A percentile compares a stretch with the other conserved stretches of the same genome.
Conservation (phyloP, 2,329 filamentous ascomycete genomes). For the Ustulina deusta region DNA sequence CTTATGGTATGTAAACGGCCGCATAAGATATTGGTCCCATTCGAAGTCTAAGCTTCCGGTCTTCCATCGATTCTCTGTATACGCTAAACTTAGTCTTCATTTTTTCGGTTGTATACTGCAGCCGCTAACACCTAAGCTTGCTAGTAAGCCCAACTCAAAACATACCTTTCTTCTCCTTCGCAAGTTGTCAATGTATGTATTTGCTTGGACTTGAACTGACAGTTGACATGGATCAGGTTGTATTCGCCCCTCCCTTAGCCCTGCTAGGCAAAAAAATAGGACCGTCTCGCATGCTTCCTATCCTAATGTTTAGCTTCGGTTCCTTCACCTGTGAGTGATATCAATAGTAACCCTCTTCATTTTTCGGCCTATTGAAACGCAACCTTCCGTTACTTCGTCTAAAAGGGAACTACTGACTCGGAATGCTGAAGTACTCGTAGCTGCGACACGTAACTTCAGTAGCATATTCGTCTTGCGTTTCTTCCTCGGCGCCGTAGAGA, state of each 20-base stretch:
- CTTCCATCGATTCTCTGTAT: background rate
- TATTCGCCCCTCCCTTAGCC: conserved; percentile 73
- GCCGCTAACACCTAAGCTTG: conserved; percentile 12
- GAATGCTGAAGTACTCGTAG: conserved; percentile 59
- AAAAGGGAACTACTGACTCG: conserved; percentile 70
- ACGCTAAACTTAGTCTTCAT: background rate
- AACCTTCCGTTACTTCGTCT: background rate
- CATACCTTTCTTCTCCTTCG: background rate
- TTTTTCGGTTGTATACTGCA: background rate
- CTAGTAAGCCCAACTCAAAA: conserved; percentile 28
- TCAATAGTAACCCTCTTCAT: background rate
- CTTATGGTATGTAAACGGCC: conserved; percentile 58
- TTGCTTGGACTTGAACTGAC: background rate
- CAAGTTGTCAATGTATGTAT: background rate
- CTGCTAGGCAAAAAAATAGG: conserved; percentile 78
- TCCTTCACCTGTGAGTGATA: conserved; percentile 62
- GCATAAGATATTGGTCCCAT: no score
- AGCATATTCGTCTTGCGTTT: conserved; percentile 76
- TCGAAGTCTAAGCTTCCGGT: no score
- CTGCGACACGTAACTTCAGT: conserved; percentile 68
- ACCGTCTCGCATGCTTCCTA: conserved; percentile 70
- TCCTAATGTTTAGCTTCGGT: conserved; percentile 76
- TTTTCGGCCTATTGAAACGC: background rate
- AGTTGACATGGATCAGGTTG: conserved; percentile 55
- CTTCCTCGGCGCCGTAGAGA: conserved; percentile 77